phyloP scores from a whole-genome alignment of 495 filamentous ascomycete species.

The Penicillium samsonianum region DNA sequence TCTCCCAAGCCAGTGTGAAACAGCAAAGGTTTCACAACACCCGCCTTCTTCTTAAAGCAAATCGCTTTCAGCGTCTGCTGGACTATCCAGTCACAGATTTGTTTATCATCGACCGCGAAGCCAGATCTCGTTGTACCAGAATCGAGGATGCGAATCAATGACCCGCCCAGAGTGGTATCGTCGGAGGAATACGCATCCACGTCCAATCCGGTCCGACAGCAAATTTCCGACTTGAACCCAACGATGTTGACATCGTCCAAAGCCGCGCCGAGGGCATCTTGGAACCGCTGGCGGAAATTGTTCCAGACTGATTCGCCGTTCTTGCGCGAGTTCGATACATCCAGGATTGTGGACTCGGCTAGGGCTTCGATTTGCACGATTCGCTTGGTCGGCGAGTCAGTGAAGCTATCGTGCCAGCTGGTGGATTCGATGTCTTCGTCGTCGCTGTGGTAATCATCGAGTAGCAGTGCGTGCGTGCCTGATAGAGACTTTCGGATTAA shows the following conservation, averaged over 20 bases:
- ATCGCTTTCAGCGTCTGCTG: conserved; percentile 45
- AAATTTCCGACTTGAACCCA: conserved; percentile 84
- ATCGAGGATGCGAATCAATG: conserved; percentile 35
- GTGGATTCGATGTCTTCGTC: conserved; percentile 60
- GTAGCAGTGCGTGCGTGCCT: conserved; percentile 73
- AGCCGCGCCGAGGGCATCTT: conserved; percentile 48
- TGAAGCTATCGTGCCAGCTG: conserved; percentile 71
- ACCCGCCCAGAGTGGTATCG: conserved; percentile 32
- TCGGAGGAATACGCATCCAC: conserved; percentile 34
- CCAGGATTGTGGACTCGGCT: conserved; percentile 62
- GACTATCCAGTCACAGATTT: conserved; percentile 67
- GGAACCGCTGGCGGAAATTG: conserved; percentile 49
- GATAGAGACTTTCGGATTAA: conserved; percentile 66
- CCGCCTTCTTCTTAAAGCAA: conserved; percentile 20
- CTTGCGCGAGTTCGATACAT: conserved; percentile 35
- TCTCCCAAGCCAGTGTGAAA: conserved; percentile 89
- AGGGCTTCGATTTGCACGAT: conserved; percentile 85
- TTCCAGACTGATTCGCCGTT: conserved; percentile 31
- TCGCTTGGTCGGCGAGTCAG: conserved; percentile 62
- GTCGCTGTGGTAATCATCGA: conserved; percentile 74
- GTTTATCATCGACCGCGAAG: conserved; percentile 61
- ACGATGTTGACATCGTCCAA: conserved; percentile 68
- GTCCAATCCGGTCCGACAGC: conserved; percentile 76
- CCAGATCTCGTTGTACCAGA: conserved; percentile 27
- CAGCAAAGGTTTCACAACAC: conserved; percentile 70